Conservation (phyloP, 2,329 filamentous ascomycete genomes). For the Tothia fuscella region DNA sequence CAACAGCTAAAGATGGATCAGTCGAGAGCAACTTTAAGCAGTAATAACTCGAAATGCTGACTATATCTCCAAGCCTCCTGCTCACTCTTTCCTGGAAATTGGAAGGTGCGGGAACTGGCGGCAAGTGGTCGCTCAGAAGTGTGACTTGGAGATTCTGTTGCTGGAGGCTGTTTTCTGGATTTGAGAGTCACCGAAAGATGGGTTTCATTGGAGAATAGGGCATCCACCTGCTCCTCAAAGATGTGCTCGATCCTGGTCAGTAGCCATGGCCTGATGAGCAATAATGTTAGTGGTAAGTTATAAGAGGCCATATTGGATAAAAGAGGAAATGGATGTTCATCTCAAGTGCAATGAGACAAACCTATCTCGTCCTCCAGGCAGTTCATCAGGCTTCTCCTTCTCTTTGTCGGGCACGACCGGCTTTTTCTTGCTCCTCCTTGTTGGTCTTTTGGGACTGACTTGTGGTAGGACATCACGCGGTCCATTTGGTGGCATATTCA, state of each 20-base stretch:
- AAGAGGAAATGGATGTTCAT: not conserved
- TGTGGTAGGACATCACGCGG: too few species aligned
- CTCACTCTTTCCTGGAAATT: slow-evolving; percentile 42
- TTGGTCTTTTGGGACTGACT: too few species aligned
- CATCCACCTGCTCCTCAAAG: slow-evolving; percentile 9
- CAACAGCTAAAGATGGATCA: slow-evolving; percentile 32
- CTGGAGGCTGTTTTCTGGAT: not conserved
- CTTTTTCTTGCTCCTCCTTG: not conserved
- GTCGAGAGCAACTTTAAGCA: not conserved
- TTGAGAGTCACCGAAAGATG: slow-evolving; percentile 7
- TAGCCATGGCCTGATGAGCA: slow-evolving; percentile 1
- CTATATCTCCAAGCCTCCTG: slow-evolving; percentile 49
- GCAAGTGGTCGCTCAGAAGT: not conserved
- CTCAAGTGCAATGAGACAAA: not conserved
- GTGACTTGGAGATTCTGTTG: not conserved
- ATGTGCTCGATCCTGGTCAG: slow-evolving; percentile 6
- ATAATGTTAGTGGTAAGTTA: not conserved
- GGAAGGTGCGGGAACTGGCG: not conserved
- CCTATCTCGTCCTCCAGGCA: slow-evolving; percentile 1
- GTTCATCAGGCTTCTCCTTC: too few species aligned
- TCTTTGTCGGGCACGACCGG: too few species aligned
- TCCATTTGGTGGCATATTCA: too few species aligned
- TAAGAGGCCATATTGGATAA: too few species aligned
- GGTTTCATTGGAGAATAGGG: slow-evolving; percentile 2
- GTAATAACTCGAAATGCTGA: slow-evolving; percentile 18